These are phyloP conservation scores for Lizonia empirigonia DNA, from an alignment of 2,329 filamentous ascomycete genomes.

Conservation along the genomic window DNA sequence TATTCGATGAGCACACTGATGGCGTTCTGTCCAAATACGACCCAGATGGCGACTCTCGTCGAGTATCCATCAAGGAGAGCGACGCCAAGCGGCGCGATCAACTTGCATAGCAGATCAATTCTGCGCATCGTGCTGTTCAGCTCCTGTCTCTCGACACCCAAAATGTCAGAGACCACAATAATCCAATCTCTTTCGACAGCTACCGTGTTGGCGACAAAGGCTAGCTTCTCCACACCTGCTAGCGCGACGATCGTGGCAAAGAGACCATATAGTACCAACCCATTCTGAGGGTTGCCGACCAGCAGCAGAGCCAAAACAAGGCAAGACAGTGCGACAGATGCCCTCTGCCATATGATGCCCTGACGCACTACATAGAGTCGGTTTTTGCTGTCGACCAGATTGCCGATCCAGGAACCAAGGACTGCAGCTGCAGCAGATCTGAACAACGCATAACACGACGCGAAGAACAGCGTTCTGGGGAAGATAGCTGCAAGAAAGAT, in stretches of 20 bases:
- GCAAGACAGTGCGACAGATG: constrained; percentile 43
- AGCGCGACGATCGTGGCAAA: constrained; percentile 54
- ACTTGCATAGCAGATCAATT: constrained; percentile 65
- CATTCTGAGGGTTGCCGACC: constrained; percentile 11
- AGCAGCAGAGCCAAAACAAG: constrained; percentile 32
- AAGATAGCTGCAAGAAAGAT: constrained; percentile 55
- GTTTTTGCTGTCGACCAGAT: constrained; percentile 61
- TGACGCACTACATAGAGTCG: constrained; percentile 49
- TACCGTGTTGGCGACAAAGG: constrained; percentile 67
- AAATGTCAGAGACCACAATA: constrained; percentile 56
- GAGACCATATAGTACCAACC: constrained; percentile 31
- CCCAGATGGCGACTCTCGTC: constrained; percentile 55
- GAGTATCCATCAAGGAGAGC: constrained; percentile 58
- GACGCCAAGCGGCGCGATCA: constrained; percentile 60
- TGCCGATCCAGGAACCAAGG: constrained; percentile 64
- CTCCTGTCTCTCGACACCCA: constrained; percentile 39
- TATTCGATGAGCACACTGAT: constrained; percentile 59
- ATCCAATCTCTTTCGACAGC: constrained; percentile 76
- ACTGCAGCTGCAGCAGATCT: constrained; percentile 64
- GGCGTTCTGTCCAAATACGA: constrained; percentile 58
- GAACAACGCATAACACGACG: constrained; percentile 71
- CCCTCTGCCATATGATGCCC: constrained; percentile 49
- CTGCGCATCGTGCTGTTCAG: constrained; percentile 65
- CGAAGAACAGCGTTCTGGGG: constrained; percentile 64
- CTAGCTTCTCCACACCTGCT: constrained; percentile 72